Evolutionary conservation across 441 rosid species (phyloP), one percentile per base, ranked within the genome.

Genomic region (Gossypium trilobum): DNA sequence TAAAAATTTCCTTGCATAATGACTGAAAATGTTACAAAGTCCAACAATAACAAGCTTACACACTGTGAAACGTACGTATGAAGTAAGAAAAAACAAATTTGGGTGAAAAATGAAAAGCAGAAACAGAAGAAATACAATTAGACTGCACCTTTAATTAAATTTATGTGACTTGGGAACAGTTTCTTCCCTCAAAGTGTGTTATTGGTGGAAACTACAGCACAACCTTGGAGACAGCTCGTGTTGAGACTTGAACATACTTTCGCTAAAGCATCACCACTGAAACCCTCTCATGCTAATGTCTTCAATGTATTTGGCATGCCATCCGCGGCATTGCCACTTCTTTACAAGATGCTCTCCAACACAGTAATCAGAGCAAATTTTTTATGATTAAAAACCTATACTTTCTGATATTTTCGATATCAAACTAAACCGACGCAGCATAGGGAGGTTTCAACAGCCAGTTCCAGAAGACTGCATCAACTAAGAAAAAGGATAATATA

Each of bases 291-390:
- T 44, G 74, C 75, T 11, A 46, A 52, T 68, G 80, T 58, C 82
- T 82, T 77, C 70, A 54, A 77, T 56, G 80, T 76, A 78, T 75
- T 73, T 70, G 54, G 73, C 55, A 57, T 51, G 77, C 74, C 74
- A 75, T 50, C 36, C 17, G 83, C 74, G 73, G 81, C 90, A 83
- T 75, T 82, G 42, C 64, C 60, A 72, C 81, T 77, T 52, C 80
- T 89, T 83, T 82, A 85, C 88, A 83, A 71, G 81, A 84, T 82
- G 87, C 88, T 82, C 87, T 82, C 85, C 79, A 77, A 77, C 69
- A 78, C 75, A 64, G 78, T 77, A 81, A 76, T 73, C 85, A 79
- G 82, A 70, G 68, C 69, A 44, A 64, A 82, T 70, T n/a, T 74
- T 75, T 70, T 74, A 72, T 71, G 74, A 75, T 78, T 76, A 74